Conservation (phyloP, 352 stramenopile species). For the Elongisporangium prolatum region DNA sequence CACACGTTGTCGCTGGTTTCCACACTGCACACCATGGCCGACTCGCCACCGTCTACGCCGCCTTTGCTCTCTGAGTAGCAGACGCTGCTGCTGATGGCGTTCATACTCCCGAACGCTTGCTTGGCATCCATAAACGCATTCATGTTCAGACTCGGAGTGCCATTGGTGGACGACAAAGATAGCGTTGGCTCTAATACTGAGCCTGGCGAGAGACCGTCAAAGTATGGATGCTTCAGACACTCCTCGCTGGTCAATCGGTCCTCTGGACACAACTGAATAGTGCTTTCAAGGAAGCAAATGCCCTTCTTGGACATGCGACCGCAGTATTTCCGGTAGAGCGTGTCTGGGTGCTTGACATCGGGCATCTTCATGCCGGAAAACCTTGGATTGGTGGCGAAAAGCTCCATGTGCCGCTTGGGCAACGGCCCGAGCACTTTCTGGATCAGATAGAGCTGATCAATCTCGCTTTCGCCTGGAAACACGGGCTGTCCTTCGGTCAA, state of each 20-base stretch:
- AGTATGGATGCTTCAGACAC: slow-evolving; percentile 86
- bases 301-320: slow-evolving; percentile 82
- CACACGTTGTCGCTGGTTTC: not conserved
- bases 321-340: slow-evolving; percentile 87
- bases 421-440: slow-evolving; percentile 98
- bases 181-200: not conserved
- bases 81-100: not conserved
- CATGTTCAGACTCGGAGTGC: not conserved
- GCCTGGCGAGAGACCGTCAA: slow-evolving; percentile 56
- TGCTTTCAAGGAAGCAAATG: slow-evolving; percentile 74
- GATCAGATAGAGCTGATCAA: slow-evolving; percentile 99
- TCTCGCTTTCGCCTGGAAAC: slow-evolving; percentile 98
- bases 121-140: not conserved
- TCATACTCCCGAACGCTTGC: not conserved
- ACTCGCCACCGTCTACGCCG: not conserved
- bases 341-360: slow-evolving; percentile 90
- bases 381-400: slow-evolving; percentile 89
- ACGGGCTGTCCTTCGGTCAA: slow-evolving; percentile 95
- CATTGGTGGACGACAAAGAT: not conserved
- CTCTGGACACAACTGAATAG: slow-evolving; percentile 72
- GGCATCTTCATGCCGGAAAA: slow-evolving; percentile 93
- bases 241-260: slow-evolving; percentile 72
- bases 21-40: not conserved
- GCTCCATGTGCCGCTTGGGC: slow-evolving; percentile 88
- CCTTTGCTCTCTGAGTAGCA: not conserved